Evolutionary conservation across 2,329 filamentous ascomycete genomes (phyloP).

Genomic region (Phyllosticta capitalensis): DNA sequence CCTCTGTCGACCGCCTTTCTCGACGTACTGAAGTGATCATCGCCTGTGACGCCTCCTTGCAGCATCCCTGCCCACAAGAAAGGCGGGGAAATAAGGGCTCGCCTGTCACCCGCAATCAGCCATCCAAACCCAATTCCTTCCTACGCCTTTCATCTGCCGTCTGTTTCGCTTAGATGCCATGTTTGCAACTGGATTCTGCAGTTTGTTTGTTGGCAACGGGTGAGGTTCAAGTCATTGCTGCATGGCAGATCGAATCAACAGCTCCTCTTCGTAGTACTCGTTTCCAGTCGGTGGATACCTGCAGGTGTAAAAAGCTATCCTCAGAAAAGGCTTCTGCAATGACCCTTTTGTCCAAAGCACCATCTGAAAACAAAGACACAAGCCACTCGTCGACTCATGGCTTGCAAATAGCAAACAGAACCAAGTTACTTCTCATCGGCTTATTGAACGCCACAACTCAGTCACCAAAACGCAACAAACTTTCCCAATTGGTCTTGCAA

Average conservation of each 20-base stretch:
- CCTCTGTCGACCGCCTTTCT: background rate
- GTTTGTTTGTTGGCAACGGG: background rate
- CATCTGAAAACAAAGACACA: too few species aligned
- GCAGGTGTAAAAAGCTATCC: too few species aligned
- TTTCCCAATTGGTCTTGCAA: background rate
- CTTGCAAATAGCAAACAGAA: too few species aligned
- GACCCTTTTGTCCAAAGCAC: too few species aligned
- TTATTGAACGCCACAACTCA: too few species aligned
- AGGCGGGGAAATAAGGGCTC: background rate
- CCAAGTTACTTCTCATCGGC: too few species aligned
- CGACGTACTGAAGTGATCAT: background rate
- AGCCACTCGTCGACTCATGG: too few species aligned
- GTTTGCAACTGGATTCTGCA: too few species aligned
- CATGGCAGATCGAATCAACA: background rate
- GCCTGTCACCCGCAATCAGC: background rate
- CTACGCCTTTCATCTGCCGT: background rate
- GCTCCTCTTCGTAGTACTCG: too few species aligned
- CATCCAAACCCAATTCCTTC: background rate
- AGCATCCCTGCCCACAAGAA: background rate
- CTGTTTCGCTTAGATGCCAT: background rate
- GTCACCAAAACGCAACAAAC: background rate
- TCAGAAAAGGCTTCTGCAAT: too few species aligned
- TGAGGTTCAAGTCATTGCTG: background rate
- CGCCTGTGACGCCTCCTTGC: background rate
- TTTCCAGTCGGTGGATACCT: too few species aligned